A percentile compares a stretch with the other conserved stretches of the same genome.
Evolutionary conservation across 2,329 filamentous ascomycete species (phyloP).

Genomic region (Verticillium tricorpus): DNA sequence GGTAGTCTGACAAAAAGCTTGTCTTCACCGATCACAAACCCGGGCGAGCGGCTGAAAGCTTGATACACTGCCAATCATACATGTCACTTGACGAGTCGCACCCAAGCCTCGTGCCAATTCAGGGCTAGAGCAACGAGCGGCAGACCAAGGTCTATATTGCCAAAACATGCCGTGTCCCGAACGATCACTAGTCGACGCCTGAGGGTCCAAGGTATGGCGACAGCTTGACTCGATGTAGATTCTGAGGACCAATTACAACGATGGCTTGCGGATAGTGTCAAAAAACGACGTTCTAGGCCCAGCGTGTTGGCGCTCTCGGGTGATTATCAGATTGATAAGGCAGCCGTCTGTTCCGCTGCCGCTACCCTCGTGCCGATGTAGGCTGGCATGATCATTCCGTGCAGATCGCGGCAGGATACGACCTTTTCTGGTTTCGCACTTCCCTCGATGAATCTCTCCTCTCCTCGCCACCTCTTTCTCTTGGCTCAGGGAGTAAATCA

Average conservation of each 20-base stretch:
- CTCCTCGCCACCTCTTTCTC: neutral
- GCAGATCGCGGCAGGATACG: neutral
- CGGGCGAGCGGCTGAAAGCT: slow-evolving; percentile 1
- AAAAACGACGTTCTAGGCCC: neutral
- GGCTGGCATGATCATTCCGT: neutral
- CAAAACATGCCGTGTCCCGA: neutral
- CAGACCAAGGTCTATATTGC: neutral
- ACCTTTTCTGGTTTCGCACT: neutral
- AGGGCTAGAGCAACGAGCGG: neutral
- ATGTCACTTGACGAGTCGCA: neutral
- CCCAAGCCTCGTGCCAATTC: neutral
- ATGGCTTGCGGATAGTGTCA: neutral
- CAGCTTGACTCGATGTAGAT: neutral
- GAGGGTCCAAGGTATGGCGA: neutral
- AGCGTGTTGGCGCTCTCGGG: neutral
- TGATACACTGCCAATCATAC: neutral
- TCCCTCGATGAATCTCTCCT: neutral
- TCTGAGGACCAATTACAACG: neutral
- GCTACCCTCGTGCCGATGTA: neutral
- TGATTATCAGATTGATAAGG: slow-evolving; percentile 5
- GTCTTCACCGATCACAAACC: neutral
- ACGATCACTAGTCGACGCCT: neutral
- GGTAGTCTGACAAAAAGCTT: slow-evolving; percentile 1
- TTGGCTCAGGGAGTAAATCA: neutral
- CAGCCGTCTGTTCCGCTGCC: neutral